phyloP scores from a whole-genome alignment of 768 basidiomycete species.

The Boletus subcaerulescens region DNA sequence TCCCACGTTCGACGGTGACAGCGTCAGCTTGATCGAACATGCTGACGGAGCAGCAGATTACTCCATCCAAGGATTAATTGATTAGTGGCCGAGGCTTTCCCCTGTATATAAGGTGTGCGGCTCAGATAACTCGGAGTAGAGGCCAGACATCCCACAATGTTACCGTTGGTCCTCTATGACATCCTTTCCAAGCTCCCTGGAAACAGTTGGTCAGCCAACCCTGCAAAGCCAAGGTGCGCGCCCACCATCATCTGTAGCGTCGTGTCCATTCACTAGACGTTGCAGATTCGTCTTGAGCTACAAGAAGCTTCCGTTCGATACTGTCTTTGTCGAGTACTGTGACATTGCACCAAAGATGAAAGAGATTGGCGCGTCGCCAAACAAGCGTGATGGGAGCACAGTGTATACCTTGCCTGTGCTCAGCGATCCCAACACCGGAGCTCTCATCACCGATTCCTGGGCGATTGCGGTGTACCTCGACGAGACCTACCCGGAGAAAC shows the following conservation, averaged over 20 bases:
- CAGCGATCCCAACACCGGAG: slow-evolving; percentile 30
- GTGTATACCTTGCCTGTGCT: slow-evolving; percentile 34
- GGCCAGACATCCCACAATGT: slow-evolving; percentile 13
- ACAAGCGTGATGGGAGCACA: slow-evolving; percentile 18
- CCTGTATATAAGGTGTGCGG: not conserved
- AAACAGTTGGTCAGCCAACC: slow-evolving; percentile 36
- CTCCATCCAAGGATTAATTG: not conserved
- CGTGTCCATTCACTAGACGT: not conserved
- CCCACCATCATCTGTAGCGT: not conserved
- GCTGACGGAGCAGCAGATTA: slow-evolving; percentile 5
- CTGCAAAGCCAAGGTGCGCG: slow-evolving; percentile 36
- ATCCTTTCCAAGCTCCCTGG: slow-evolving; percentile 31
- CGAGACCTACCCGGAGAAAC: slow-evolving; percentile 32
- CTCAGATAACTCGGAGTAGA: not conserved
- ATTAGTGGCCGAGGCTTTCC: no score
- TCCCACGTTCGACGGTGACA: no score
- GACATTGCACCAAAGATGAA: slow-evolving; percentile 28
- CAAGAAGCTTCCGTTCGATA: slow-evolving; percentile 34
- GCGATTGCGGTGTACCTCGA: slow-evolving; percentile 38
- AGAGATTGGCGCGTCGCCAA: slow-evolving; percentile 26
- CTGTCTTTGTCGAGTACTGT: slow-evolving; percentile 34
- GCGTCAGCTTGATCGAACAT: not conserved
- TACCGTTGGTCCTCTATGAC: slow-evolving; percentile 36
- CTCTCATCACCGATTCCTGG: slow-evolving; percentile 30
- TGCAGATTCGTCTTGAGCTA: slow-evolving; percentile 31